These are phyloP conservation scores for Fusarium clavum DNA, from an alignment of 2,329 filamentous ascomycete species.

Conservation along the genomic window DNA sequence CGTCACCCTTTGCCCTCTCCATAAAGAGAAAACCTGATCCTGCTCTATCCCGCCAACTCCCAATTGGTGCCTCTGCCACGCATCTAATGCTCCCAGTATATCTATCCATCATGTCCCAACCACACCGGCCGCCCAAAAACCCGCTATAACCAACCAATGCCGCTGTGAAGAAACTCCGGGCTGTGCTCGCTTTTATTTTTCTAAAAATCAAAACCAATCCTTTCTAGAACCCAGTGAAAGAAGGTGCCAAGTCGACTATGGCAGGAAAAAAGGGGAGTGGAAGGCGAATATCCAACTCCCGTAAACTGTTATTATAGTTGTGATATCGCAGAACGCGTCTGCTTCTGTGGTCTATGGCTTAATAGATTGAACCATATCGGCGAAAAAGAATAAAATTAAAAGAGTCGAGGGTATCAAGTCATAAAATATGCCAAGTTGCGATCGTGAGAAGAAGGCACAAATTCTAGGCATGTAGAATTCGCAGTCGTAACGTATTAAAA, in stretches of 20 bases:
- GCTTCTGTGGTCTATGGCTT: conserved; percentile 1
- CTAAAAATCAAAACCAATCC: conserved; percentile 23
- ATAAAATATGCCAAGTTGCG: conserved; percentile 36
- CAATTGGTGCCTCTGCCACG: not conserved
- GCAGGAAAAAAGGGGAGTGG: not conserved
- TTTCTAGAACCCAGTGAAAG: conserved; percentile 16
- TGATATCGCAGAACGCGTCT: conserved; percentile 17
- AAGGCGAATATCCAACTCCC: conserved; percentile 5
- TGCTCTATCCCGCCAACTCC: not conserved
- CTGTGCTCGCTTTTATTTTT: conserved; percentile 35
- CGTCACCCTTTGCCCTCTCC: not conserved
- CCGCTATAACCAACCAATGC: conserved; percentile 20
- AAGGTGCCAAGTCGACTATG: conserved; percentile 13
- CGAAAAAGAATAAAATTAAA: conserved; percentile 8
- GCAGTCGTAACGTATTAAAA: conserved; percentile 36
- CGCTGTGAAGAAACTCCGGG: conserved; percentile 40
- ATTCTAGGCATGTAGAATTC: conserved; percentile 20
- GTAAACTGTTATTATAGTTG: conserved; percentile 29
- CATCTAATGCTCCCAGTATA: not conserved
- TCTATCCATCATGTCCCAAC: conserved; percentile 7
- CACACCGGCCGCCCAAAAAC: not conserved
- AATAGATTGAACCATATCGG: not conserved
- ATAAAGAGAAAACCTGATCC: not conserved
- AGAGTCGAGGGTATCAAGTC: conserved; percentile 45
- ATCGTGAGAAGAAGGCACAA: conserved; percentile 33